phyloP scores from a whole-genome alignment of 257 asterid species.

The Marsdenia floribunda region DNA sequence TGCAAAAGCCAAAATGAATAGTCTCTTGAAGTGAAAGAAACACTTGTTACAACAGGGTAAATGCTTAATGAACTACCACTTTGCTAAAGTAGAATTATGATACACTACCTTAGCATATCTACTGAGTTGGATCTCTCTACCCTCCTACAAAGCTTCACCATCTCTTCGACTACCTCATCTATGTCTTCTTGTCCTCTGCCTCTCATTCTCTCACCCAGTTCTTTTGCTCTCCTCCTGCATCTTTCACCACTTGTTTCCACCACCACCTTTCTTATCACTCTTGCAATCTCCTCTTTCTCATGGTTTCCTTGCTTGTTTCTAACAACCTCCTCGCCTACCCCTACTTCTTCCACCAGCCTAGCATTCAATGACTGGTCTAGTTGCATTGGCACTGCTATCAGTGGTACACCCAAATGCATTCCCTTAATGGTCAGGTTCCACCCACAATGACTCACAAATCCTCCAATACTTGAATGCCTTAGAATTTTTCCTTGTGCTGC shows the following conservation, averaged over 20 bases:
- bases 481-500: slow-evolving; percentile 53
- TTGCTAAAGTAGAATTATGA: not conserved
- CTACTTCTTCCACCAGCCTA: slow-evolving; percentile 40
- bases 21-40: not conserved
- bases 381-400: slow-evolving; percentile 59
- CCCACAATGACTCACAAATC: slow-evolving; percentile 61
- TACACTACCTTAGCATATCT: slow-evolving; percentile 2
- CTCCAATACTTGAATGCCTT: slow-evolving; percentile 42
- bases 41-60: not conserved
- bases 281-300: slow-evolving; percentile 38
- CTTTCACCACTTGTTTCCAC: slow-evolving; percentile 27
- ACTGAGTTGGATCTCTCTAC: slow-evolving; percentile 16
- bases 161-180: slow-evolving; percentile 37
- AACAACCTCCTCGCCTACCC: slow-evolving; percentile 50
- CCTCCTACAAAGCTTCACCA: slow-evolving; percentile 33
- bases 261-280: slow-evolving; percentile 38
- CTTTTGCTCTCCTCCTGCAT: slow-evolving; percentile 28
- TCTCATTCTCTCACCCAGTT: slow-evolving; percentile 30
- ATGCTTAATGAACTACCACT: not conserved
- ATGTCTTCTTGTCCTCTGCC: slow-evolving; percentile 31
- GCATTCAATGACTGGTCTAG: slow-evolving; percentile 65
- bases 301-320: slow-evolving; percentile 34
- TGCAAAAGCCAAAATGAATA: not conserved
- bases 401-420: slow-evolving; percentile 40
- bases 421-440: slow-evolving; percentile 65